Evolutionary conservation across 129 eudicot genomes (phyloP), one percentile per base, ranked within the genome.

Genomic region (Flaveria brownii): DNA sequence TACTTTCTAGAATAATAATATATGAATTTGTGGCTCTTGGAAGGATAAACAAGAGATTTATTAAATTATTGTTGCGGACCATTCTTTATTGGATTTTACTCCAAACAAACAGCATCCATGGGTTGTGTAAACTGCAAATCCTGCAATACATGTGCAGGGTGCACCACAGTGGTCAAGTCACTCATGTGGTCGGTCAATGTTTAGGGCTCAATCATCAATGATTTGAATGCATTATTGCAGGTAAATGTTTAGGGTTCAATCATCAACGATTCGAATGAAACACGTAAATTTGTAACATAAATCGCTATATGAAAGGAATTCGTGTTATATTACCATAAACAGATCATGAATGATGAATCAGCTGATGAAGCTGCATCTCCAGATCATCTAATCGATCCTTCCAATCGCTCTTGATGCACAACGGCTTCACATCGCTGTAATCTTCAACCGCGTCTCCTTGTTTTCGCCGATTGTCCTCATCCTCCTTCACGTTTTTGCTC

Each of bases 371-470:
- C 72, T 86, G 85, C 46, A 2, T 56, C 59, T 90, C 91, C 70
- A 90, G 49, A 6, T 90, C 85, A 71, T 84, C 91, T 78, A 90
- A 82, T 15, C 89, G 71, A 59, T 42, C 80, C 17, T 52, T 82
- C 93, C 96, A 90, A 55, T 88, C 88, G 54, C 74, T 74, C 54
- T 76, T 86, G 39, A 88, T 79, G 30, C 82, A 43, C 68, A 90
- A 47, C 14, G 88, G 81, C 65, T 85, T 83, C 14, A 82, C 82
- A 47, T 77, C 75, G 15, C 77, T 49, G 23, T 60, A 78, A 81
- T 77, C 82, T 39, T 18, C 68, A 62, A 11, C 12, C 23, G 9
- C 60, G 13, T 41, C 75, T 57, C 43, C 60, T 13, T 33, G 42
- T 3, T 61, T 45, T 13, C 20, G 68, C 76, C 39, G 46, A 10